Conservation (phyloP, 2,329 filamentous ascomycete species). For the Remersonia thermophila region DNA sequence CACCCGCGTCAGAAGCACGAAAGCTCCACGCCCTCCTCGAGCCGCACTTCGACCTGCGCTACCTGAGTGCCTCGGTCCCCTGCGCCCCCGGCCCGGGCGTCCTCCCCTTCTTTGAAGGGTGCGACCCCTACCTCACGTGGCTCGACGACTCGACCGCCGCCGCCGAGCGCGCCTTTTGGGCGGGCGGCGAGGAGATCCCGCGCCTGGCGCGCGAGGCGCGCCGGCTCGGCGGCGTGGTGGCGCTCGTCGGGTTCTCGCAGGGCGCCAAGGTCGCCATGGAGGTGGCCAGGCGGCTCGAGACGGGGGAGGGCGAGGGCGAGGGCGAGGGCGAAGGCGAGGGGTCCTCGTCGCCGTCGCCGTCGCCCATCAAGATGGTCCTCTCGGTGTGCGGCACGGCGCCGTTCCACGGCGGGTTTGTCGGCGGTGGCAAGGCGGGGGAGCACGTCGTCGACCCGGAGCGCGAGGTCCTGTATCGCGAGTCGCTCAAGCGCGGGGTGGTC, state of each 20-base stretch:
- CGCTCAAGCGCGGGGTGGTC: slow-evolving; percentile 3
- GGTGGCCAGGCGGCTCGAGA: slow-evolving; percentile 8
- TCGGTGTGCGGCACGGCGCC: slow-evolving; percentile 11
- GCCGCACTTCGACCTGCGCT: slow-evolving; percentile 25
- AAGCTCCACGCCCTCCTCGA: slow-evolving; percentile 21
- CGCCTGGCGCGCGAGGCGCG: slow-evolving; percentile 10
- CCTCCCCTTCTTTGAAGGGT: slow-evolving; percentile 24
- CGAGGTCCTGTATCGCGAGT: slow-evolving; percentile 1
- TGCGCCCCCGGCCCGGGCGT: slow-evolving; percentile 24
- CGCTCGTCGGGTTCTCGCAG: slow-evolving; percentile 25
- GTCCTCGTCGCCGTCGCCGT: too few relatives aligned
- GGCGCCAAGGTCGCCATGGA: slow-evolving; percentile 18
- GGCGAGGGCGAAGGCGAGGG: background rate
- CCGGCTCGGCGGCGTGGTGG: slow-evolving; percentile 17
- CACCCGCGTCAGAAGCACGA: slow-evolving; percentile 22
- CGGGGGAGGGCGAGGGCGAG: background rate
- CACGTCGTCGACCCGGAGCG: background rate
- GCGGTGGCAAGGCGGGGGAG: background rate
- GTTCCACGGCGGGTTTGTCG: slow-evolving; percentile 4
- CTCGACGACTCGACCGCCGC: slow-evolving; percentile 14
- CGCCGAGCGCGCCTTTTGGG: slow-evolving; percentile 4
- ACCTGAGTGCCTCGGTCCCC: slow-evolving; percentile 21
- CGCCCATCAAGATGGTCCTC: slow-evolving; percentile 12
- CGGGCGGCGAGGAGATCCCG: background rate
- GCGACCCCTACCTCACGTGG: slow-evolving; percentile 25